phyloP scores from a whole-genome alignment of 805 yeast species.

The Wickerhamia fluorescens region DNA sequence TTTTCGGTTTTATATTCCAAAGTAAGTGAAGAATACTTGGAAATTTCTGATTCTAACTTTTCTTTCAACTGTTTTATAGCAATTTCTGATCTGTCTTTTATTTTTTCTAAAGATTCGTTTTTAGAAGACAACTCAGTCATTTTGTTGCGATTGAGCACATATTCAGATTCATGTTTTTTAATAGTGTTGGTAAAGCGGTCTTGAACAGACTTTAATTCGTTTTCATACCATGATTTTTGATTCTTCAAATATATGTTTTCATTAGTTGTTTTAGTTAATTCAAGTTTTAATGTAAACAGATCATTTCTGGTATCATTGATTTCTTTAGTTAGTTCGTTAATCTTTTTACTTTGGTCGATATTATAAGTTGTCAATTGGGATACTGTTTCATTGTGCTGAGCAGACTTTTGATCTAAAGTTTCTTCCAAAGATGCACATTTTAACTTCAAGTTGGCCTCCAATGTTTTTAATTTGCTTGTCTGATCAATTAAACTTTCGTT shows the following conservation, averaged over 20 bases:
- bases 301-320: slow-evolving; percentile 31
- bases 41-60: slow-evolving; percentile 22
- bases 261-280: slow-evolving; percentile 26
- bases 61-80: slow-evolving; percentile 44
- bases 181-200: slow-evolving; percentile 29
- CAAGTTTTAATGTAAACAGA: slow-evolving; percentile 29
- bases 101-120: slow-evolving; percentile 19
- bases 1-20: slow-evolving; percentile 41
- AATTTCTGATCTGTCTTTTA: slow-evolving; percentile 33
- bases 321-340: slow-evolving; percentile 29
- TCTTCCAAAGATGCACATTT: slow-evolving; percentile 5
- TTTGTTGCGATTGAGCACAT: slow-evolving; percentile 20
- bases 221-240: slow-evolving; percentile 36
- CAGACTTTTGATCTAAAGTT: slow-evolving; percentile 17
- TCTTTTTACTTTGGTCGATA: slow-evolving; percentile 28
- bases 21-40: slow-evolving; percentile 14
- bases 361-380: slow-evolving; percentile 25
- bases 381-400: slow-evolving; percentile 19
- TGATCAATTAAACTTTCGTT: slow-evolving; percentile 6
- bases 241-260: slow-evolving; percentile 25
- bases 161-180: slow-evolving; percentile 33
- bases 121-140: slow-evolving; percentile 20
- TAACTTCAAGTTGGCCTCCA: slow-evolving; percentile 1
- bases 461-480: slow-evolving; percentile 2
- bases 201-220: slow-evolving; percentile 30